Evolutionary conservation across 345 rosid genomes (phyloP), one percentile per base, ranked within the genome.

Genomic region (Erucastrum elatum): DNA sequence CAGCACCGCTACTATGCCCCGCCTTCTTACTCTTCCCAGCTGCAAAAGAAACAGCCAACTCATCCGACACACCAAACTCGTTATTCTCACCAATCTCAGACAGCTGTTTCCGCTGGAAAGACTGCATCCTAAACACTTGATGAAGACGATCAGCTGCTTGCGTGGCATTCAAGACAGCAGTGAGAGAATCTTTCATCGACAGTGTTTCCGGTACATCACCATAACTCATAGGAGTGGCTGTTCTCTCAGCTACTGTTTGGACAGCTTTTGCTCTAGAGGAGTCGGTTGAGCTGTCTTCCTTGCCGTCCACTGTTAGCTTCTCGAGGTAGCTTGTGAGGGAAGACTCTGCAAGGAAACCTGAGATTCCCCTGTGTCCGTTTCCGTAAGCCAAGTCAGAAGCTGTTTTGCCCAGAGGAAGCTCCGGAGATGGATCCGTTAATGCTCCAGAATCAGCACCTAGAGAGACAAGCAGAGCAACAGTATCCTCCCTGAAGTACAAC

Each of bases 331-430:
- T 85, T 49, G 96, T 92, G 83, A 94, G 86, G 64, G 88, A 80
- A 29, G 92, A 88, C 86, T 94, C 98, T 4, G 96, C 98, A 66
- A 94, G 94, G 71, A 85, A 94, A 31, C 98, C 98, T 26, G 97
- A 90, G 44, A 94, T 94, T 77, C 98, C 98, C 81, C 93, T 90
- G 70, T 94, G 93, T 63, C 97, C 97, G 35, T 90, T 86, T 75
- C 72, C 84, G 59, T 97, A 94, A 80, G 98, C 98, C 85, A 94
- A 86, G 82, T 94, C 98, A 0, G 97, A 90, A 65, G 98, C 89
- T 37, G 93, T 83, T 87, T 89, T 87, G 62, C 93, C 88, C 73
- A 82, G 67, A 63, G 94, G 97, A 86, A 81, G 85, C 77, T 92
- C 94, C 3, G 94, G 94, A 66, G 97, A 83, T 51, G 98, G 97